These are phyloP conservation scores for Scenedesmus sp. DNA, from an alignment of 163 green algal genomes.

Conservation along the genomic window DNA sequence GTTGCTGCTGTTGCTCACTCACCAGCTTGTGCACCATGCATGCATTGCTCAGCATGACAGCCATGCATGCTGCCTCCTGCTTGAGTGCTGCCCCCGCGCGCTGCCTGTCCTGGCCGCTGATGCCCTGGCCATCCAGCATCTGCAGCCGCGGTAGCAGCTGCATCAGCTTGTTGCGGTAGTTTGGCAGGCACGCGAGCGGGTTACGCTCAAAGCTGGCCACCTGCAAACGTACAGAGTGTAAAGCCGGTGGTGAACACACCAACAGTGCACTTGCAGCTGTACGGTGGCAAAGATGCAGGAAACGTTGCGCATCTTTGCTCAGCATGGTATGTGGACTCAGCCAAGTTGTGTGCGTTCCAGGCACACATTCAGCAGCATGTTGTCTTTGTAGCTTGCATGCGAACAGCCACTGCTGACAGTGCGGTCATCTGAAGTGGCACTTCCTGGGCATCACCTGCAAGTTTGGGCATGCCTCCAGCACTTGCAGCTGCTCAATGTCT, in stretches of 20 bases:
- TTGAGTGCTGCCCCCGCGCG: constrained; percentile 55
- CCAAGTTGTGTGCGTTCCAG: too few relatives aligned
- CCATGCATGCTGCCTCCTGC: constrained; percentile 71
- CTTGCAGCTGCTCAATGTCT: constrained; percentile 57
- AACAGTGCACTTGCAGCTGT: not conserved
- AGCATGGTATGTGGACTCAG: too few relatives aligned
- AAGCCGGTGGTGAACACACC: not conserved
- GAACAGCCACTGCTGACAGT: not conserved
- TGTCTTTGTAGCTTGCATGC: too few relatives aligned
- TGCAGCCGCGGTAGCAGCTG: constrained; percentile 65
- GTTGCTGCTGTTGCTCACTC: constrained; percentile 43
- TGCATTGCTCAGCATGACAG: constrained; percentile 77
- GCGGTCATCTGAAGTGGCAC: not conserved
- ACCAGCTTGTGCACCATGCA: constrained; percentile 86
- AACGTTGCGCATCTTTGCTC: not conserved
- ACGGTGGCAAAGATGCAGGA: not conserved
- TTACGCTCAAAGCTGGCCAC: constrained; percentile 77
- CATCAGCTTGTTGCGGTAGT: constrained; percentile 75
- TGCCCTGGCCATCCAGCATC: constrained; percentile 65
- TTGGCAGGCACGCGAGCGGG: constrained; percentile 69
- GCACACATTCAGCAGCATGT: too few relatives aligned
- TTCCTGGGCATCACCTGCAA: constrained; percentile 46
- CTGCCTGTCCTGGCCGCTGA: constrained; percentile 66
- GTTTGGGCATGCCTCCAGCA: constrained; percentile 43
- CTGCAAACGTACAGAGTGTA: not conserved